A percentile compares a stretch with the other conserved stretches of the same genome.
Conservation (phyloP, 2,329 filamentous ascomycete species). For the Neofusicoccum kwambonambiense region DNA sequence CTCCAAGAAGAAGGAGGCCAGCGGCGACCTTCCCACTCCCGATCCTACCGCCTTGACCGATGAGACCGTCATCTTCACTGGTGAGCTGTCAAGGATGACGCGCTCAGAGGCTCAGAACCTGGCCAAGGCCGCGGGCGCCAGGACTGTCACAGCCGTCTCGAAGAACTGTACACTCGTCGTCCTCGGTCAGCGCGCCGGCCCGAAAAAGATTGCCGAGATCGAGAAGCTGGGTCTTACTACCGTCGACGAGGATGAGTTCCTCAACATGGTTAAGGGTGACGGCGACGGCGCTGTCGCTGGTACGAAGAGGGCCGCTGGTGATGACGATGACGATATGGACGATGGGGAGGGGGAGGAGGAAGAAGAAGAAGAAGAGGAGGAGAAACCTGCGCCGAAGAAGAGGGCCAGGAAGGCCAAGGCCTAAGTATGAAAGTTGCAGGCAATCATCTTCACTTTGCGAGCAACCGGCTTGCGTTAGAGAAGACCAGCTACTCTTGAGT, state of each 20-base stretch:
- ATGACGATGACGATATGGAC: background rate
- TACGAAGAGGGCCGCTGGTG: conserved; percentile 5
- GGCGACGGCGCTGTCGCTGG: background rate
- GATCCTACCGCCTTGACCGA: background rate
- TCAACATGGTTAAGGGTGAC: background rate
- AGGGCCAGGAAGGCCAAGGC: conserved; percentile 1
- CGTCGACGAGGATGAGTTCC: background rate
- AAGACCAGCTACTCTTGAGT: no score
- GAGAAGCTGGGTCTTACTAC: background rate
- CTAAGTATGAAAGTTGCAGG: background rate
- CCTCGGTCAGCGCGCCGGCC: background rate
- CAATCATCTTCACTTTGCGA: no score
- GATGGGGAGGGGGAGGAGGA: background rate
- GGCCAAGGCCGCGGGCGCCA: background rate
- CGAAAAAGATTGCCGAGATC: conserved; percentile 1
- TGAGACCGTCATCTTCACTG: background rate
- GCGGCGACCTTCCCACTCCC: background rate
- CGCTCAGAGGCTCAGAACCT: conserved; percentile 1
- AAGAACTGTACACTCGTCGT: conserved; percentile 1
- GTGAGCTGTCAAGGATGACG: background rate
- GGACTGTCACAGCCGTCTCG: background rate
- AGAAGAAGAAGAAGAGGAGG: background rate
- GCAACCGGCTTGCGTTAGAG: no score
- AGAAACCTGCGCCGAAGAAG: background rate
- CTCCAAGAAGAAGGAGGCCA: background rate